Evolutionary conservation across 192 early-diverging fungal genomes (phyloP).

Genomic region (Backusella psychrophila): DNA sequence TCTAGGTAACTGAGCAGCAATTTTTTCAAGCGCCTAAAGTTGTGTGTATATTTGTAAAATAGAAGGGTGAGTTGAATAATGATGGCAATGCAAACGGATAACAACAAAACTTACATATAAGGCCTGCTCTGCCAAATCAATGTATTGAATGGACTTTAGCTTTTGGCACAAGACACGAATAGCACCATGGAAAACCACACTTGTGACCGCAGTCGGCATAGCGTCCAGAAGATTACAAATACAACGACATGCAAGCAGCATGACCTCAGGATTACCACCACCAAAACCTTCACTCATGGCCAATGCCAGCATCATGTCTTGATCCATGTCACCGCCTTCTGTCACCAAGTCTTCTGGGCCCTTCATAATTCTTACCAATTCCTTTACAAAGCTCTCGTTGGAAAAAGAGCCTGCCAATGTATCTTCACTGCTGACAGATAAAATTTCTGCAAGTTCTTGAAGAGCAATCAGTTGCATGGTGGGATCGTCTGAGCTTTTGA

Average conservation of each 20-base stretch:
- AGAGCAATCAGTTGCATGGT: conserved; percentile 79
- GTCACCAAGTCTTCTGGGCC: conserved; percentile 40
- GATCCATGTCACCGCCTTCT: conserved; percentile 28
- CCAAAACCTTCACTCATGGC: conserved; percentile 44
- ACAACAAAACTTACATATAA: conserved; percentile 52
- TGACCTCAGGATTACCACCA: conserved; percentile 66
- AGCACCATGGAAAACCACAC: conserved; percentile 67
- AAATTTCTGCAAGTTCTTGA: conserved; percentile 77
- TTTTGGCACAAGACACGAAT: conserved; percentile 72
- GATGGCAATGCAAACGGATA: too few relatives aligned
- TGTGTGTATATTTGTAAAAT: too few relatives aligned
- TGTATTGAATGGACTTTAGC: conserved; percentile 83
- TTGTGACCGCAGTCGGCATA: conserved; percentile 62
- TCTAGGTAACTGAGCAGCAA: conserved; percentile 70
- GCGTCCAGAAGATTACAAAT: conserved; percentile 89
- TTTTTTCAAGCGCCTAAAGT: conserved; percentile 64
- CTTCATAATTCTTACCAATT: conserved; percentile 62
- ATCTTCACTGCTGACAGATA: conserved; percentile 79
- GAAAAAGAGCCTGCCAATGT: conserved; percentile 61
- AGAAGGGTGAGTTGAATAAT: neutral
- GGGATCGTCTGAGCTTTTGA: conserved; percentile 56
- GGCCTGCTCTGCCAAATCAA: conserved; percentile 91
- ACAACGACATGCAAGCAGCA: conserved; percentile 90
- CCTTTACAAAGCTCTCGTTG: conserved; percentile 63
- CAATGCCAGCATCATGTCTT: conserved; percentile 40